Evolutionary conservation across 75 land plant genomes (phyloP).

Genomic region (Sequoia sempervirens): DNA sequence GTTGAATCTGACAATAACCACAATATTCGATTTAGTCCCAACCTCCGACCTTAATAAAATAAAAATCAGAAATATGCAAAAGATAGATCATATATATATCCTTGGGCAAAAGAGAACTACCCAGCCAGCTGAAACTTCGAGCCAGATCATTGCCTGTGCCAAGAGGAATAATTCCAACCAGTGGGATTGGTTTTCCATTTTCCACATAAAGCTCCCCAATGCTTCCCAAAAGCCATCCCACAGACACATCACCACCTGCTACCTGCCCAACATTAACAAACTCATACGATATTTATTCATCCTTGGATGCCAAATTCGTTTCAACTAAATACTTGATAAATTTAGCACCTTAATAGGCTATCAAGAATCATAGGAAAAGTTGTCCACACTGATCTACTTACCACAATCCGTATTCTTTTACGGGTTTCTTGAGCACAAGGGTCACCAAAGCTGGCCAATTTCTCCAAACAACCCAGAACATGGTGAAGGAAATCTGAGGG

Average conservation of each 20-base stretch:
- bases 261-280: slow-evolving; percentile 40
- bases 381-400: slow-evolving; percentile 15
- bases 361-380: background rate
- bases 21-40: background rate
- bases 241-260: slow-evolving; percentile 99
- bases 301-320: background rate
- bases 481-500: slow-evolving; percentile 76
- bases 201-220: slow-evolving; percentile 45
- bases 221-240: slow-evolving; percentile 88
- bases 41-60: background rate
- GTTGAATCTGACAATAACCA: background rate
- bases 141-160: slow-evolving; percentile 98
- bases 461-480: slow-evolving; percentile 85
- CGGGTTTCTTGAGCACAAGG: no score
- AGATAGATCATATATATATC: background rate
- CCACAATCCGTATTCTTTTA: slow-evolving; percentile 74
- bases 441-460: no score
- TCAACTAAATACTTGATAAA: background rate
- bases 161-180: slow-evolving; percentile 87
- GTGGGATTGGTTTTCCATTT: slow-evolving; percentile 54
- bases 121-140: slow-evolving; percentile 98
- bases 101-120: slow-evolving; percentile 7
- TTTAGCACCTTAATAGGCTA: background rate
- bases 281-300: no score
- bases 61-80: background rate